Conservation (phyloP, 108 stramenopile species). For the Nitzschia putrida region DNA sequence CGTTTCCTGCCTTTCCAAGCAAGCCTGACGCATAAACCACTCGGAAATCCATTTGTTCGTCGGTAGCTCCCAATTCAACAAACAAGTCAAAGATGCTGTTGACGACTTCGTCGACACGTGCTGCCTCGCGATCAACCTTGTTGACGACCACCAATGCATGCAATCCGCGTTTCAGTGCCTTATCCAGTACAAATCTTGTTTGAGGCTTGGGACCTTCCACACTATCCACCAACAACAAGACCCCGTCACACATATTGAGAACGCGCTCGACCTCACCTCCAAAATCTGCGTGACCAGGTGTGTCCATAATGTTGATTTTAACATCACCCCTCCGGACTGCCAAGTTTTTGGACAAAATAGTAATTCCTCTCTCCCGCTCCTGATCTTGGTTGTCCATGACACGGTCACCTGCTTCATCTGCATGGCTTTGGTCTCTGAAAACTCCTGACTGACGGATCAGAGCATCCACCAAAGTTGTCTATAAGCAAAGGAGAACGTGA, state of each 20-base stretch:
- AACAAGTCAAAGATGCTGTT: constrained; percentile 99
- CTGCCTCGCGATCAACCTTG: constrained; percentile 98
- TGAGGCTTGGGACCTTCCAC: constrained; percentile 99
- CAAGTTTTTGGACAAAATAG: constrained; percentile 97
- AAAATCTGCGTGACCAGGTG: constrained; percentile 98
- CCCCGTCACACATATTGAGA: constrained; percentile 97
- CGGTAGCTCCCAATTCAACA: constrained; percentile 93
- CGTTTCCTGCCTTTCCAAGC: constrained; percentile 86
- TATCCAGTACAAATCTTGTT: constrained; percentile 96
- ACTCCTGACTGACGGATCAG: constrained; percentile 91
- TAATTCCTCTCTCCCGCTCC: constrained; percentile 98
- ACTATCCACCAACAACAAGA: constrained; percentile 94
- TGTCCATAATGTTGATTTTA: constrained; percentile 98
- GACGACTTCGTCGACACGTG: constrained; percentile 95
- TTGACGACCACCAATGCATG: constrained; percentile 97
- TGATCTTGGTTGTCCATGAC: constrained; percentile 99
- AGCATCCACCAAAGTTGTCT: constrained; percentile 97
- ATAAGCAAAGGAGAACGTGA: constrained; percentile 10
- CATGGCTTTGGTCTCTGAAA: constrained; percentile 90
- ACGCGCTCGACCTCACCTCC: constrained; percentile 98
- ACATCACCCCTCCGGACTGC: constrained; percentile 90
- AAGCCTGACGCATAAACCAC: constrained; percentile 95
- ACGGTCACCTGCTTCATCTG: constrained; percentile 84
- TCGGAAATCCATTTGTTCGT: constrained; percentile 97
- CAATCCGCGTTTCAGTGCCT: constrained; percentile 92